phyloP scores from a whole-genome alignment of 306 rosid genomes.

The Ormosia semicastrata region DNA sequence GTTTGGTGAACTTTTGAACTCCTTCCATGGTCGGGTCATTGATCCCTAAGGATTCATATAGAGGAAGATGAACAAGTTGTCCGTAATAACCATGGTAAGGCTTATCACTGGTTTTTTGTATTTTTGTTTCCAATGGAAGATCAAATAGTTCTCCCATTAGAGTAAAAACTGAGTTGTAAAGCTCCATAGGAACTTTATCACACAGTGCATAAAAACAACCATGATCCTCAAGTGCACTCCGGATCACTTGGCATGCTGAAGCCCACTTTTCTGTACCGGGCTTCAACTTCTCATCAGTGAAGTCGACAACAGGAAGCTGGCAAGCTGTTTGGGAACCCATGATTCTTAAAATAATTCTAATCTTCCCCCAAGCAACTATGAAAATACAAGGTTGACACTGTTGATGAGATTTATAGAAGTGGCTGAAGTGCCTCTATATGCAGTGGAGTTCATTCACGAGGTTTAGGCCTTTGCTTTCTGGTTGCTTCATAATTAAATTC shows the following conservation, averaged over 20 bases:
- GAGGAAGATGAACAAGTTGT: background rate
- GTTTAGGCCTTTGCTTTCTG: background rate
- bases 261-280: constrained; percentile 5
- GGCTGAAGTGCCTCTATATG: background rate
- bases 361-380: background rate
- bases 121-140: constrained; percentile 40
- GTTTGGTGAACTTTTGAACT: constrained; percentile 21
- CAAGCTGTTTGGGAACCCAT: background rate
- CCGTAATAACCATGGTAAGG: constrained; percentile 34
- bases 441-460: background rate
- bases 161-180: constrained; percentile 30
- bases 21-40: constrained; percentile 18
- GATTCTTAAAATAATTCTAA: background rate
- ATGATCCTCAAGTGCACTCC: constrained; percentile 30
- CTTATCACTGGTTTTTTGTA: constrained; percentile 18
- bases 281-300: constrained; percentile 25
- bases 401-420: background rate
- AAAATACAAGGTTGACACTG: background rate
- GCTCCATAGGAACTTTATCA: constrained; percentile 23
- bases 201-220: constrained; percentile 26
- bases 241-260: constrained; percentile 23
- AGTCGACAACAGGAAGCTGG: constrained; percentile 23
- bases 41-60: constrained; percentile 28
- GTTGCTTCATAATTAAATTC: background rate
- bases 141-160: constrained; percentile 29